Evolutionary conservation across 371 early-diverging fungal genomes (phyloP).

Genomic region (Apophysomyces ossiformis): DNA sequence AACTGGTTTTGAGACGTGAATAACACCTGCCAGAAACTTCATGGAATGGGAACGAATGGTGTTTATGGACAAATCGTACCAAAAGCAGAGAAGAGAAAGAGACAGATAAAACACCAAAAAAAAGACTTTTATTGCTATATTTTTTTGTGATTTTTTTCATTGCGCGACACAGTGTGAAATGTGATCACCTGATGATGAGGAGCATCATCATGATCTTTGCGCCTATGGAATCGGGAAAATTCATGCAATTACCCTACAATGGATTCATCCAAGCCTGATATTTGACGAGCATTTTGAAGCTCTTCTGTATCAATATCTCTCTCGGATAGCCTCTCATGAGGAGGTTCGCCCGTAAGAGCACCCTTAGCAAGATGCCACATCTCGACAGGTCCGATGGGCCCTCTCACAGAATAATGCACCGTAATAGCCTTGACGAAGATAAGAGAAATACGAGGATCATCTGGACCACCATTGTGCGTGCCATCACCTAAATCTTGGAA

Average conservation of each 20-base stretch:
- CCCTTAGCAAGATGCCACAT: conserved; percentile 28
- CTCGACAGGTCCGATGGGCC: conserved; percentile 22
- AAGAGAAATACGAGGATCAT: conserved; percentile 48
- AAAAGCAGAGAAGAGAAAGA: background rate
- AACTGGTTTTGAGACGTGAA: background rate
- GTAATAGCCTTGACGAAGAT: conserved; percentile 34
- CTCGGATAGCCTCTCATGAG: conserved; percentile 21
- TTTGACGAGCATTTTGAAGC: conserved; percentile 22
- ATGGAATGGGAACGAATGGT: background rate
- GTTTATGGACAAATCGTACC: background rate
- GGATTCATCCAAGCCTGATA: conserved; percentile 13
- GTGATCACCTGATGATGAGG: background rate
- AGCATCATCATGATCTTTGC: background rate
- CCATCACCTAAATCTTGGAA: conserved; percentile 50
- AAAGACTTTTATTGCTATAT: too few species aligned
- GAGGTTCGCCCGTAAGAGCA: conserved; percentile 29
- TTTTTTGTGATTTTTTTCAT: too few species aligned
- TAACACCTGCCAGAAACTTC: conserved; percentile 3
- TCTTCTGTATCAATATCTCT: conserved; percentile 23
- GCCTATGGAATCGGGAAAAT: background rate
- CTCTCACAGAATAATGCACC: conserved; percentile 32
- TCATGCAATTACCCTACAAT: conserved; percentile 14
- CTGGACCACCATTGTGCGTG: conserved; percentile 44
- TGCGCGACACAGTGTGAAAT: too few species aligned
- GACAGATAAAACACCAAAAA: background rate